Evolutionary conservation across 73 alveolate genomes (phyloP).

Genomic region (Paramecium caudatum): DNA sequence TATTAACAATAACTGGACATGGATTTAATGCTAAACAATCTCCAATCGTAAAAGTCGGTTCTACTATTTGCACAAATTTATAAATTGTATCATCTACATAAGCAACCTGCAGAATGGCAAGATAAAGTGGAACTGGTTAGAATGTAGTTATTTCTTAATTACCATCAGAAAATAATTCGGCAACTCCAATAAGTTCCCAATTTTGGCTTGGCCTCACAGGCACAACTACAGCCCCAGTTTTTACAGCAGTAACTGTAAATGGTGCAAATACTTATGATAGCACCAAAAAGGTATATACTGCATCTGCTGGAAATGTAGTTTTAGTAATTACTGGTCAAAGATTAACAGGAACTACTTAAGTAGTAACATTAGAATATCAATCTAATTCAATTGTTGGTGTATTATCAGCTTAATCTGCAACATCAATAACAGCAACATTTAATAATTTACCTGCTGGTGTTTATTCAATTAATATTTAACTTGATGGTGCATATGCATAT

Average conservation of each 20-base stretch:
- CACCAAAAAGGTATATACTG: neutral
- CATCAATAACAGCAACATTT: slow-evolving; percentile 80
- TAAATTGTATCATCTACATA: neutral
- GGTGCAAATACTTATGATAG: neutral
- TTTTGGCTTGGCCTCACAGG: neutral
- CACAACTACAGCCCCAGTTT: neutral
- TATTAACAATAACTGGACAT: neutral
- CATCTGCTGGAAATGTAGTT: slow-evolving; percentile 78
- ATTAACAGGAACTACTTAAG: slow-evolving; percentile 26
- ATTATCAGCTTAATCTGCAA: slow-evolving; percentile 87
- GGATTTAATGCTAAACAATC: slow-evolving; percentile 6
- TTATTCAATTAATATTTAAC: slow-evolving; percentile 84
- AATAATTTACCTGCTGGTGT: slow-evolving; percentile 91
- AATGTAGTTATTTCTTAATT: neutral
- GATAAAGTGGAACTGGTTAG: neutral
- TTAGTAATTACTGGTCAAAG: slow-evolving; percentile 70
- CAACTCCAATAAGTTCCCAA: neutral
- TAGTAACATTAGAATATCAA: neutral
- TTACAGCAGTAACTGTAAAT: neutral
- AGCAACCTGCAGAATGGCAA: neutral
- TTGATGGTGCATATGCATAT: slow-evolving; percentile 75
- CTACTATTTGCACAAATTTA: neutral
- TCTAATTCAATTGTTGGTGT: slow-evolving; percentile 58
- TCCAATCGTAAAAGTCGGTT: neutral
- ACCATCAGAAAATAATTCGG: neutral